Conservation (phyloP, 306 rosid species). For the Castanospermum australe region DNA sequence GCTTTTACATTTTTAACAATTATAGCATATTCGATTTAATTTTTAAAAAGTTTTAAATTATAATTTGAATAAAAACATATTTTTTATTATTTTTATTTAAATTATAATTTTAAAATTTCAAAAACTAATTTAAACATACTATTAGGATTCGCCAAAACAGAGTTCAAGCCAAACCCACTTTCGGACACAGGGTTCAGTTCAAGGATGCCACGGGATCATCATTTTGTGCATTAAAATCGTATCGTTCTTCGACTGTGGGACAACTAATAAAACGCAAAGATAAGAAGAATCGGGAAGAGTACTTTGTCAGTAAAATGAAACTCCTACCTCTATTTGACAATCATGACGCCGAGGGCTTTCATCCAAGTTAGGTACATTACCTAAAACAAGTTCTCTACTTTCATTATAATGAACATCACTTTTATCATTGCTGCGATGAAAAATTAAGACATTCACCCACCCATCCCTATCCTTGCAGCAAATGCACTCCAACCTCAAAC, state of each 20-base stretch:
- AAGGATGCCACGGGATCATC: not conserved
- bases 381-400: conserved; percentile 15
- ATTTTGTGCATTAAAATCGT: not conserved
- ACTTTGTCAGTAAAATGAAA: not conserved
- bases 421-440: conserved; percentile 30
- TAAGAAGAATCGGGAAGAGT: conserved; percentile 1
- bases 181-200: not conserved
- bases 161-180: not conserved
- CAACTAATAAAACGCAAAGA: conserved; percentile 5
- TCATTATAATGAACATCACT: not conserved
- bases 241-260: not conserved
- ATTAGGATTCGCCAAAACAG: no score
- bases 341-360: conserved; percentile 22
- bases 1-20: no score
- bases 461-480: not conserved
- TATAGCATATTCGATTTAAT: no score
- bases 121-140: no score
- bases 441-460: conserved; percentile 25
- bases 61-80: no score
- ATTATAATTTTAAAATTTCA: no score
- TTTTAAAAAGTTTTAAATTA: no score
- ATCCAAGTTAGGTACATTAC: conserved; percentile 28
- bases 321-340: not conserved
- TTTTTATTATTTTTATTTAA: no score
- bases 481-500: conserved; percentile 9